A percentile compares a stretch with the other conserved stretches of the same genome.
Evolutionary conservation across 345 rosid species (phyloP).

Genomic region (Melaleuca quinquenervia): DNA sequence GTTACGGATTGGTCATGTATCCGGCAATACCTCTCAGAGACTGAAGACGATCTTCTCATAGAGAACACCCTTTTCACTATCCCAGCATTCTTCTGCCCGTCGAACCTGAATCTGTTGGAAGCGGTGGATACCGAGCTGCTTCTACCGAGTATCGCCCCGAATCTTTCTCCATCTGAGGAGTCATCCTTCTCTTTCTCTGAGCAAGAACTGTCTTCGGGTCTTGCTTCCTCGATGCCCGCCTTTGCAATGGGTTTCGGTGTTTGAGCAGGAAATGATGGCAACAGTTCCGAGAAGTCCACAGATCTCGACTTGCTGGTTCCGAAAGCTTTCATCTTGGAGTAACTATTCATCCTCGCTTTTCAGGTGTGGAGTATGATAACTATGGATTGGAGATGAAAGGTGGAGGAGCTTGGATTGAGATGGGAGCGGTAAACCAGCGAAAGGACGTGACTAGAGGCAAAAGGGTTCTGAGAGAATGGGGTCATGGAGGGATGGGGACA

Average conservation of each 20-base stretch:
- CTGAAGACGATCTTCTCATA: slow-evolving; percentile 74
- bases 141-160: slow-evolving; percentile 28
- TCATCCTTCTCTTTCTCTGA: slow-evolving; percentile 11
- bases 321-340: slow-evolving; percentile 29
- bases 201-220: background rate
- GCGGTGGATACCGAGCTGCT: slow-evolving; percentile 39
- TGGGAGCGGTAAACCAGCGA: background rate
- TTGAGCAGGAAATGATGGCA: slow-evolving; percentile 2
- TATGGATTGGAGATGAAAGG: background rate
- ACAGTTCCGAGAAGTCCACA: slow-evolving; percentile 21
- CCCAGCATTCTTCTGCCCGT: background rate
- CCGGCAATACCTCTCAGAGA: slow-evolving; percentile 67
- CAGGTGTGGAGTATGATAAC: background rate
- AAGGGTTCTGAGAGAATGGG: background rate
- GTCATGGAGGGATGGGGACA: background rate
- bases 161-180: slow-evolving; percentile 4
- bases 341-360: slow-evolving; percentile 15
- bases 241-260: background rate
- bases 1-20: slow-evolving; percentile 63
- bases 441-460: background rate
- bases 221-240: background rate
- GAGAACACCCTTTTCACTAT: slow-evolving; percentile 52
- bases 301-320: slow-evolving; percentile 17
- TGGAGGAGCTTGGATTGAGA: background rate
- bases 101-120: slow-evolving; percentile 4